phyloP scores from a whole-genome alignment of 495 filamentous ascomycete species.

The Hypomontagnella monticulosa region DNA sequence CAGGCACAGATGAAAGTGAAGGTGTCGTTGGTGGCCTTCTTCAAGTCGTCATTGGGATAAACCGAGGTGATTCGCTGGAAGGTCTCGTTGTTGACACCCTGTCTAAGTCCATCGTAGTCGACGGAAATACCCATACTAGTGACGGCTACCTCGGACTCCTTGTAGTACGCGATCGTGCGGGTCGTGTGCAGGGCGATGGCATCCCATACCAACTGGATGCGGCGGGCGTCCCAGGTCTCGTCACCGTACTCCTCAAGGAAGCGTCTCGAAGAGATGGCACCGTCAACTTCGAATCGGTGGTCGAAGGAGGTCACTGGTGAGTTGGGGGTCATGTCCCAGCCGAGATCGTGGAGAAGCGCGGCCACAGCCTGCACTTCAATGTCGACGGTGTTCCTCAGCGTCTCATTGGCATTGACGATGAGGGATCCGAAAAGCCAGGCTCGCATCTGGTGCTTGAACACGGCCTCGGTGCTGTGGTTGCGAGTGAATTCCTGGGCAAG shows the following conservation, averaged over 20 bases:
- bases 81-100: conserved; percentile 48
- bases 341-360: conserved; percentile 65
- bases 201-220: conserved; percentile 57
- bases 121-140: conserved; percentile 48
- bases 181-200: conserved; percentile 55
- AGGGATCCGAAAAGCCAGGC: conserved; percentile 52
- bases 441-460: conserved; percentile 58
- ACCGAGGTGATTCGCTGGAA: conserved; percentile 42
- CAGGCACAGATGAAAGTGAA: conserved; percentile 46
- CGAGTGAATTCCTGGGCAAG: conserved; percentile 53
- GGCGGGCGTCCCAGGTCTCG: conserved; percentile 49
- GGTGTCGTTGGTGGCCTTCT: conserved; percentile 45
- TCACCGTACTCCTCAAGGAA: conserved; percentile 46
- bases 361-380: conserved; percentile 60
- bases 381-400: conserved; percentile 48
- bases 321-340: conserved; percentile 52
- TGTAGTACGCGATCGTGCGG: conserved; percentile 49
- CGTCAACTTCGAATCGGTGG: conserved; percentile 57
- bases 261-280: conserved; percentile 50
- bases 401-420: conserved; percentile 50
- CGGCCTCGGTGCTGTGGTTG: conserved; percentile 44
- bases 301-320: conserved; percentile 44
- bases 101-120: conserved; percentile 53
- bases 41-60: conserved; percentile 48
- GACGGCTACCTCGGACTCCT: conserved; percentile 51